phyloP scores from a whole-genome alignment of 208 protist species.

The Leishmania martiniquensis region DNA sequence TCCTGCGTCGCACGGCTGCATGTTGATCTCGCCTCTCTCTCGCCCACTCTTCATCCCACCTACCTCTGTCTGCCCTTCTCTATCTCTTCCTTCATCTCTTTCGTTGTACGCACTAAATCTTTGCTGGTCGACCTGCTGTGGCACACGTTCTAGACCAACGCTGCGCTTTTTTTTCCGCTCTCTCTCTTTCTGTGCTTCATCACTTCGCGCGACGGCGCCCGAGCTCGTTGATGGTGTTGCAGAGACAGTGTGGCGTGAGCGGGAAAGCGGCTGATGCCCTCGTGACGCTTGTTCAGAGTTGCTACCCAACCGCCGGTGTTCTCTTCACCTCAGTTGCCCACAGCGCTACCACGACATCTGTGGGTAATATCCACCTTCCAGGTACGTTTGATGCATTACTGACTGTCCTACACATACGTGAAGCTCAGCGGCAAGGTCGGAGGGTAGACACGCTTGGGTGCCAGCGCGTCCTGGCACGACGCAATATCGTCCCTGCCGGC shows the following conservation, averaged over 20 bases:
- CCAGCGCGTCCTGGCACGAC: slow-evolving; percentile 1
- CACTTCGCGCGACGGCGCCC: too few species aligned
- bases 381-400: not conserved
- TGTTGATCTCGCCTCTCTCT: not conserved
- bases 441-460: not conserved
- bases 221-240: not conserved
- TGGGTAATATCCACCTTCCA: not conserved
- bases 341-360: not conserved
- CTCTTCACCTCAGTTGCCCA: slow-evolving; percentile 9
- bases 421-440: not conserved
- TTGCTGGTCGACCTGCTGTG: not conserved
- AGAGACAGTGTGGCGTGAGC: not conserved
- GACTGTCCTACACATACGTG: not conserved
- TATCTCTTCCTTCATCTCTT: not conserved
- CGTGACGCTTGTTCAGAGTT: slow-evolving; percentile 11
- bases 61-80: not conserved
- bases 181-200: not conserved
- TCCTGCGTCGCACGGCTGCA: not conserved
- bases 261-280: slow-evolving; percentile 16
- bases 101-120: not conserved
- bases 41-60: too few species aligned
- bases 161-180: not conserved
- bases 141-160: not conserved
- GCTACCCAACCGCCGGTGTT: slow-evolving; percentile 24
- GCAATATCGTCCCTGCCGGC: not conserved